Percentiles rank a stretch among this genome's conserved stretches.
Evolutionary conservation across 225 moss, liverwort and hornwort genomes (phyloP).

Genomic region (Rhytidiadelphus loreus): DNA sequence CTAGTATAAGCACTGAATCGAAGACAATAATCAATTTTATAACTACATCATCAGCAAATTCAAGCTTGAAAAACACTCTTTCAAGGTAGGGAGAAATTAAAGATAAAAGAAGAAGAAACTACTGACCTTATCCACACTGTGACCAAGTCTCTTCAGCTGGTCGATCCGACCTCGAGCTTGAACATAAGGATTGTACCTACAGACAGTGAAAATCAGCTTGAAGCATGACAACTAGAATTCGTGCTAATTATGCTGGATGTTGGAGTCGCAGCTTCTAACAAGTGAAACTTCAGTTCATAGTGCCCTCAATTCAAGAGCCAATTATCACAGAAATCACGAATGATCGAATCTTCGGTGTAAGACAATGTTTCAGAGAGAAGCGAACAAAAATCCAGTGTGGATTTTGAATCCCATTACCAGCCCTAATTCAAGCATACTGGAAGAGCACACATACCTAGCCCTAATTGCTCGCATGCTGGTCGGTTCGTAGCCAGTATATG

Average conservation of each 20-base stretch:
- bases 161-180: constrained; percentile 97
- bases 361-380: background rate
- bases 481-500: constrained; percentile 97
- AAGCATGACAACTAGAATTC: background rate
- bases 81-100: background rate
- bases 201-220: background rate
- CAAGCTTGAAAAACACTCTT: background rate
- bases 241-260: background rate
- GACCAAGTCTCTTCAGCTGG: constrained; percentile 95
- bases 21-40: background rate
- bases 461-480: constrained; percentile 99
- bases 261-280: background rate
- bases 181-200: constrained; percentile 94
- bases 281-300: background rate
- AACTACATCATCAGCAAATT: background rate
- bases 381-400: background rate
- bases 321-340: background rate
- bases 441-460: constrained; percentile 49
- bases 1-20: background rate
- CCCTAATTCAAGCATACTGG: background rate
- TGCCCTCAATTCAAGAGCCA: background rate
- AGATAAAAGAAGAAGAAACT: background rate
- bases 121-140: constrained; percentile 93
- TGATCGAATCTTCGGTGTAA: background rate
- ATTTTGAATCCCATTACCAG: background rate